Base-by-base conservation (phyloP, 768 basidiomycete genomes). In the Favolaschia claudopus region DNA sequence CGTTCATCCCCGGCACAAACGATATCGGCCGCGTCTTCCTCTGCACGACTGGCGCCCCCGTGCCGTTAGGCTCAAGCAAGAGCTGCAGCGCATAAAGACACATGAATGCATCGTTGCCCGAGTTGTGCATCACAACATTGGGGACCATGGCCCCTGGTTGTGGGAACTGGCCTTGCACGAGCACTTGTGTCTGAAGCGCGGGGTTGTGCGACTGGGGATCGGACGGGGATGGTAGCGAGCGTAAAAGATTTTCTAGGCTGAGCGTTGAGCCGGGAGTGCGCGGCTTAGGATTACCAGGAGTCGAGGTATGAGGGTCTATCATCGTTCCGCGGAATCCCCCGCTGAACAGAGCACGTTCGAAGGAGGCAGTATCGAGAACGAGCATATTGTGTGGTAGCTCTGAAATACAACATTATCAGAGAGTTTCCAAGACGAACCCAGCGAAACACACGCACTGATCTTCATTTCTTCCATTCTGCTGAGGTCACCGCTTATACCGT, bases 101-200 rank as follows among this genome's bases (percentile, higher is more conserved):
- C 78, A 89, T 77, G 66, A 90, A 85, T 4, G 92, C 89, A 60
- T 91, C 88, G 70, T 94, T 94, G 14, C 92, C 92, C n/a, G 92
- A 77, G 66, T 93, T 92, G 70, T 89, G 85, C 57, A 89, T 69
- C 14, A 72, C 69, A 83, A 85, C 53, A 76, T 72, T 15, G 74
- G 80, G 19, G 34, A 72, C 58, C 46, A 65, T 47, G 20, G 59
- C 58, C 48, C 58, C 59, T 28, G 39, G 59, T 46, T 19, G 66
- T 48, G 36, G 67, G 34, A 46, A 65, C 24, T 31, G 42, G 1
- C 52, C 61, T 38, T 63, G 50, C 10, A 55, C 48, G 48, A 42
- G 29, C 33, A 52, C 31, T 37, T 58, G 58, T 17, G 50, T 64
- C 17, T 51, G 38, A 43, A 44, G 60, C 10, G 37, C 59, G 17